Evolutionary conservation across 305 asterid genomes (phyloP), one percentile per base, ranked within the genome.

Genomic region (Rubia tinctorum): DNA sequence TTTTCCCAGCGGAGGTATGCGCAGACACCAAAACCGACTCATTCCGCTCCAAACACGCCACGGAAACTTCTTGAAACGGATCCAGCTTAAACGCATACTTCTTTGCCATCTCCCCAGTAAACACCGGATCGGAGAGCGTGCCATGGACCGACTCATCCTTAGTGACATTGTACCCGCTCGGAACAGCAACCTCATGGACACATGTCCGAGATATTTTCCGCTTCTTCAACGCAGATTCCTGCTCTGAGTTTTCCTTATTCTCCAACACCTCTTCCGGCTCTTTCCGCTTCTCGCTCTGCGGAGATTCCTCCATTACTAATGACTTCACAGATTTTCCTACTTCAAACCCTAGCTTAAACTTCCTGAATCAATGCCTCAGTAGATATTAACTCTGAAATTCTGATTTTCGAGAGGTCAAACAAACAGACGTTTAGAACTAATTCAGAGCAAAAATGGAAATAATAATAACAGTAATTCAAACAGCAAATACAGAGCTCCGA

Each of bases 1-100:
- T 95, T 88, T 95, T 95, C 6, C 99, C 98, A 15, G 99, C 98
- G 17, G 99, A 95, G 65, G 99, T 95, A 86, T 95, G 99, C 7
- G 99, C 99, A 0, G 99, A 95, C 62, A 95, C 99, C 71, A 95
- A 75, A 44, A 95, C 84, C 1, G 99, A 95, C 71, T 95, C 99
- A 1, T 92, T 90, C 47, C 99, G 81, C 71, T 95, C 99, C 82
- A 95, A 82, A 78, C 99, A 92, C 1, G 98, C 88, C 20, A 91
- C 88, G 0, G 98, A 95, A 66, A 92, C 83, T 83, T 95, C 89
- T 55, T 66, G 74, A 71, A 71, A 92, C 0, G 99, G 97, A 60
- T 92, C 99, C 1, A 95, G 98, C 75, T 82, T 85, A 71, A 92
- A 92, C 1, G 85, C 88, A 84, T 92, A 95, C 55, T 80, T 66